These are phyloP conservation scores for Polytrichum formosum DNA, from an alignment of 225 moss, liverwort and hornwort genomes.

Conservation along the genomic window DNA sequence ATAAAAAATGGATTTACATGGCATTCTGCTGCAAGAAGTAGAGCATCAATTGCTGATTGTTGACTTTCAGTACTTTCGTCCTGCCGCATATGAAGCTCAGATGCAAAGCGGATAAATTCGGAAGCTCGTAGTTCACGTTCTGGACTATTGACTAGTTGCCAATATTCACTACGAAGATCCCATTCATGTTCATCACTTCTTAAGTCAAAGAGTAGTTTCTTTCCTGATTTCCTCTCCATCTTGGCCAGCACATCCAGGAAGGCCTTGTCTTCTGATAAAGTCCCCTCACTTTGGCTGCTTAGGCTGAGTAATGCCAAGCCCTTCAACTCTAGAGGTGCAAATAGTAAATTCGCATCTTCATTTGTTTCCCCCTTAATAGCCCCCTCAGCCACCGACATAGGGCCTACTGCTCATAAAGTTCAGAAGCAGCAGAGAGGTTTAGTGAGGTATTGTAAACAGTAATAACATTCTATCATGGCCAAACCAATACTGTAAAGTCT, in stretches of 20 bases:
- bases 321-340: slow-evolving; percentile 76
- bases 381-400: slow-evolving; percentile 34
- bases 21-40: slow-evolving; percentile 93
- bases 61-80: slow-evolving; percentile 65
- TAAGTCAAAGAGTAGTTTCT: slow-evolving; percentile 56
- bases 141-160: slow-evolving; percentile 79
- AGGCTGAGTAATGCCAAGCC: slow-evolving; percentile 58
- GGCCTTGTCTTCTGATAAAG: slow-evolving; percentile 42
- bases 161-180: slow-evolving; percentile 72
- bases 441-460: no score
- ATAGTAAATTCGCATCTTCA: slow-evolving; percentile 69
- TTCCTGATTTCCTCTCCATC: slow-evolving; percentile 50
- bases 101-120: slow-evolving; percentile 78
- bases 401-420: background rate
- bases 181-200: slow-evolving; percentile 69
- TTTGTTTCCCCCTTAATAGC: slow-evolving; percentile 47
- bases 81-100: slow-evolving; percentile 65
- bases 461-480: no score
- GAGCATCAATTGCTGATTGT: slow-evolving; percentile 83
- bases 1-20: slow-evolving; percentile 93
- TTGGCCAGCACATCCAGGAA: slow-evolving; percentile 38
- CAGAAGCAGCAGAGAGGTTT: no score
- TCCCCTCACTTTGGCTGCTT: slow-evolving; percentile 55
- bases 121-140: slow-evolving; percentile 81
- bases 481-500: no score